A percentile compares a stretch with the other conserved stretches of the same genome.
These are phyloP conservation scores for Diaporthe eres DNA, from an alignment of 2,329 filamentous ascomycete genomes.

Conservation along the genomic window DNA sequence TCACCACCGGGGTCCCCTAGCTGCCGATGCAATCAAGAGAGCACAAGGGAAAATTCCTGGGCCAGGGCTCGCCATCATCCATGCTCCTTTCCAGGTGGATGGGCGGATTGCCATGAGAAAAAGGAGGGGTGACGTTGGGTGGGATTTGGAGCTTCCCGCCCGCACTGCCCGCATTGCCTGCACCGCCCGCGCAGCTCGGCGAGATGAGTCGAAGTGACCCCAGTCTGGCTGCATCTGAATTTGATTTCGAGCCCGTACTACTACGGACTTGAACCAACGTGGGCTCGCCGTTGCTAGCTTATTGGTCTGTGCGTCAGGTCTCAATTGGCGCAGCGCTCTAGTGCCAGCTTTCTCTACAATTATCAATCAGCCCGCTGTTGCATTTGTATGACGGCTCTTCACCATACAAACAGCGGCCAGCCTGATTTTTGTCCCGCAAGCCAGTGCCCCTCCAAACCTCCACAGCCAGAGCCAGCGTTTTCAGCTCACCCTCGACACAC, in stretches of 20 bases:
- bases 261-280: constrained; percentile 5
- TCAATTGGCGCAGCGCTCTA: not conserved
- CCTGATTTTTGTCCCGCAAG: constrained; percentile 1
- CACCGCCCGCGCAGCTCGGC: constrained; percentile 1
- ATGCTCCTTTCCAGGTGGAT: not conserved
- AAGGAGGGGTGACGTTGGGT: constrained; percentile 22
- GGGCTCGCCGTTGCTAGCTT: constrained; percentile 14
- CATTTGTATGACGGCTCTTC: constrained; percentile 1
- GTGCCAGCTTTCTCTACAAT: constrained; percentile 25
- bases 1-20: constrained; percentile 15
- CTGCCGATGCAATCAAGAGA: not conserved
- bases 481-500: not conserved
- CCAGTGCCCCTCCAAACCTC: constrained; percentile 13
- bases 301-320: constrained; percentile 34
- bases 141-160: constrained; percentile 28
- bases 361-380: constrained; percentile 1
- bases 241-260: not conserved
- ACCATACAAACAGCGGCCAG: not conserved
- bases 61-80: constrained; percentile 4
- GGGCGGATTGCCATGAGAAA: not conserved
- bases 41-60: not conserved
- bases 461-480: not conserved
- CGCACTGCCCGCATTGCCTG: not conserved
- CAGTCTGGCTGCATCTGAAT: not conserved
- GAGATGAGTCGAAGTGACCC: constrained; percentile 37